A percentile compares a stretch with the other conserved stretches of the same genome.
Conservation (phyloP, 225 moss, liverwort and hornwort species). For the Pseudisothecium myosuroides region DNA sequence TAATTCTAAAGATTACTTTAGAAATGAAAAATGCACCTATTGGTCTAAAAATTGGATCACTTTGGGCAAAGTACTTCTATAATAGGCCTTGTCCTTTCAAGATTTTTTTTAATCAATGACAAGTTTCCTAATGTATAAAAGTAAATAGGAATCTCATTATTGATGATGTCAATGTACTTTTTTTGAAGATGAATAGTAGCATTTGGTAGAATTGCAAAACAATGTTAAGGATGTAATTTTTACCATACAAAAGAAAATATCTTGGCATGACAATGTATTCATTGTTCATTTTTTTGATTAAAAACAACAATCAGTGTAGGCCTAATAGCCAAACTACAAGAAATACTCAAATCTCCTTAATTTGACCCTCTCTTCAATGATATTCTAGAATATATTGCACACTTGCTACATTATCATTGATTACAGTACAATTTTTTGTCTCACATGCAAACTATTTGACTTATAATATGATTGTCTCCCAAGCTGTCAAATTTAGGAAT, state of each 20-base stretch:
- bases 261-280: accelerated
- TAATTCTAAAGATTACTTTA: background rate
- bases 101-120: background rate
- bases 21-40: background rate
- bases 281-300: accelerated
- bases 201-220: background rate
- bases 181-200: background rate
- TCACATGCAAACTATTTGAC: background rate
- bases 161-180: background rate
- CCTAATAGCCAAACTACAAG: background rate
- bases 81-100: background rate
- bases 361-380: background rate
- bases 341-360: accelerated
- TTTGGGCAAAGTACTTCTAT: background rate
- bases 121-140: background rate
- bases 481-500: accelerated
- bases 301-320: accelerated
- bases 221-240: background rate
- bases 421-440: background rate
- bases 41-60: background rate
- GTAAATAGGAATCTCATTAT: background rate
- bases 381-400: accelerated
- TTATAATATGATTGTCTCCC: background rate
- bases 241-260: background rate
- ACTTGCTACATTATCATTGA: background rate